Evolutionary conservation across 2,329 filamentous ascomycete species (phyloP).

Genomic region (Verticillium klebahnii): DNA sequence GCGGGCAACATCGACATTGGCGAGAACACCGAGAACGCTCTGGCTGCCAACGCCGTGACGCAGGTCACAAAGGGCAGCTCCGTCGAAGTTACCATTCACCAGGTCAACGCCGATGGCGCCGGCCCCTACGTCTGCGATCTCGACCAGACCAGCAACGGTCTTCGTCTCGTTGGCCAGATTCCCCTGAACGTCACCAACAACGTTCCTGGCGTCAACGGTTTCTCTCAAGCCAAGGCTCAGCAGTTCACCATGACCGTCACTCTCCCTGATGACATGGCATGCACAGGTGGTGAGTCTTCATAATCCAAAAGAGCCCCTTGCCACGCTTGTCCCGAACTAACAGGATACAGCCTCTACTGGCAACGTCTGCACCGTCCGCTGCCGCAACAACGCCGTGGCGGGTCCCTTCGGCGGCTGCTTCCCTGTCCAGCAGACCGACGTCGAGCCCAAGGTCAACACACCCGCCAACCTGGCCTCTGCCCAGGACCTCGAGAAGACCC

Average conservation of each 20-base stretch:
- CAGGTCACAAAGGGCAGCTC: slow-evolving; percentile 40
- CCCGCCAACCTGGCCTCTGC: slow-evolving; percentile 40
- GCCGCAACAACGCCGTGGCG: slow-evolving; percentile 52
- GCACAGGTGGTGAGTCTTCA: slow-evolving; percentile 41
- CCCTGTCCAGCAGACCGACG: slow-evolving; percentile 50
- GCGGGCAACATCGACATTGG: slow-evolving; percentile 58
- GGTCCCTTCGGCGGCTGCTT: slow-evolving; percentile 57
- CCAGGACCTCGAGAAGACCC: slow-evolving; percentile 38
- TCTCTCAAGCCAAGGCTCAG: slow-evolving; percentile 50
- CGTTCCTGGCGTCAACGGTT: slow-evolving; percentile 52
- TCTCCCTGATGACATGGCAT: slow-evolving; percentile 44
- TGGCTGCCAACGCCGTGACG: slow-evolving; percentile 41
- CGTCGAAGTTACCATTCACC: slow-evolving; percentile 45
- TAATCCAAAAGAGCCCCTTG: background rate
- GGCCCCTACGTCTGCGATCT: slow-evolving; percentile 52
- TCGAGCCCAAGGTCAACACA: slow-evolving; percentile 33
- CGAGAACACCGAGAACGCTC: slow-evolving; percentile 47
- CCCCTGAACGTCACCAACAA: slow-evolving; percentile 51
- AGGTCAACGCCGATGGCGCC: slow-evolving; percentile 50
- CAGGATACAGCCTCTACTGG: slow-evolving; percentile 42
- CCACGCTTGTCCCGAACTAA: background rate
- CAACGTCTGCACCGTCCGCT: slow-evolving; percentile 54
- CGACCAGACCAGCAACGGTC: slow-evolving; percentile 40
- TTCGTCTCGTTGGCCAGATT: slow-evolving; percentile 38
- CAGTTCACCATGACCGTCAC: slow-evolving; percentile 52